Evolutionary conservation across 768 basidiomycete species (phyloP).

Genomic region (Clitopilus passeckerianus): DNA sequence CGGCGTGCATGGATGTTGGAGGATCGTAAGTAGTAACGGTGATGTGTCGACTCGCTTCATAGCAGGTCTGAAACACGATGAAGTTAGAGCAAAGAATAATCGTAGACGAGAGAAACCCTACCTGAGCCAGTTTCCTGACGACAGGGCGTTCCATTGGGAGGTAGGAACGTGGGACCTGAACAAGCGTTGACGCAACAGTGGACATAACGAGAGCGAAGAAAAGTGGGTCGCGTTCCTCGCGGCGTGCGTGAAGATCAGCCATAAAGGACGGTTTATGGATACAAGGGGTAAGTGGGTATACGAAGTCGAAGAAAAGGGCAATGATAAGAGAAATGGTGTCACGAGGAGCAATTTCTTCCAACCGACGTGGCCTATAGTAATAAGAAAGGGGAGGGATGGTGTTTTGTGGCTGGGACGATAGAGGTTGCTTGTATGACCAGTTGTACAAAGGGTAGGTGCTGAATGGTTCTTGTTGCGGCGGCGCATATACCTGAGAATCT

Average conservation of each 20-base stretch:
- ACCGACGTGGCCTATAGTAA: conserved; percentile 68
- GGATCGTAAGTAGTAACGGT: conserved; percentile 80
- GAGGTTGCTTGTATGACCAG: conserved; percentile 65
- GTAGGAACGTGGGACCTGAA: conserved; percentile 85
- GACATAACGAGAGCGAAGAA: conserved; percentile 92
- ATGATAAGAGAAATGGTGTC: conserved; percentile 81
- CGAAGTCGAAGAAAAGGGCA: conserved; percentile 89
- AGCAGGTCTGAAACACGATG: conserved; percentile 47
- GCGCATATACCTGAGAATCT: conserved; percentile 33
- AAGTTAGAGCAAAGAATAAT: neutral
- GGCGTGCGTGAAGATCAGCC: conserved; percentile 74
- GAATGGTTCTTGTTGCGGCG: conserved; percentile 45
- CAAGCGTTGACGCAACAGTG: conserved; percentile 80
- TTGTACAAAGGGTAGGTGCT: conserved; percentile 63
- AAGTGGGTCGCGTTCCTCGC: conserved; percentile 85
- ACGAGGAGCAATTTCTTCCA: conserved; percentile 80
- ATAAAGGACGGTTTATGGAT: conserved; percentile 90
- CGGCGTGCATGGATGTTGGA: conserved; percentile 78
- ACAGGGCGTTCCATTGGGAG: conserved; percentile 81
- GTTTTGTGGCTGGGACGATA: conserved; percentile 36
- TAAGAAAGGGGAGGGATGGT: conserved; percentile 62
- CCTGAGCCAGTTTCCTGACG: conserved; percentile 77
- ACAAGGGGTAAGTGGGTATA: conserved; percentile 87
- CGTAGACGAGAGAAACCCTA: conserved; percentile 11
- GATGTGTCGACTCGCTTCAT: conserved; percentile 79